phyloP scores from a whole-genome alignment of 208 protist species.

The Angomonas ambiguus region DNA sequence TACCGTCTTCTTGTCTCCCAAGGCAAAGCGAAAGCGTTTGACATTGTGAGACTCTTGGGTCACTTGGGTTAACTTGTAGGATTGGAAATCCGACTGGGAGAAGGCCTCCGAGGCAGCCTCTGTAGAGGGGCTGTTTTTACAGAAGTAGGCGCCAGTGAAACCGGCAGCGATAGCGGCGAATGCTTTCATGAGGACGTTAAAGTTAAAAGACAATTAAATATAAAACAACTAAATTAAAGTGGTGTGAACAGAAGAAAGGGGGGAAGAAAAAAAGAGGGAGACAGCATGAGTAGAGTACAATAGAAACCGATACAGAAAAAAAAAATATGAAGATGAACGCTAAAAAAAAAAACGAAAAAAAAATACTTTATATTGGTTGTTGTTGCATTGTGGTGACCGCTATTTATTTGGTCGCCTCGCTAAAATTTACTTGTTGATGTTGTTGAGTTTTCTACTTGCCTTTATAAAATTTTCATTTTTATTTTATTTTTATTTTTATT shows the following conservation, averaged over 20 bases:
- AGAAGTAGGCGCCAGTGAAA: slow-evolving; percentile 28
- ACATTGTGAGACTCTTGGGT: slow-evolving; percentile 50
- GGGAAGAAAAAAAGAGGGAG: background rate
- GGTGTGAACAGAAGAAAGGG: background rate
- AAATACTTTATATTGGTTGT: no score
- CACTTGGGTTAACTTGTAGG: slow-evolving; percentile 58
- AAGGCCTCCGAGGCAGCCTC: slow-evolving; percentile 35
- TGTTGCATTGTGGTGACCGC: no score
- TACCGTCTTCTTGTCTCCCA: slow-evolving; percentile 24
- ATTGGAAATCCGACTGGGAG: slow-evolving; percentile 52
- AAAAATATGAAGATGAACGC: no score
- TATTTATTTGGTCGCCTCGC: no score
- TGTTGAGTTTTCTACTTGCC: background rate
- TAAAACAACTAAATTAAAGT: slow-evolving; percentile 13
- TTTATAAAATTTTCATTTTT: background rate
- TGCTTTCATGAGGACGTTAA: slow-evolving; percentile 30
- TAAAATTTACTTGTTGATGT: no score
- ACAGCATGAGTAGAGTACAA: no score
- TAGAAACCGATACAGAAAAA: no score
- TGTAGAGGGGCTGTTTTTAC: slow-evolving; percentile 18
- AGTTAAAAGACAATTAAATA: slow-evolving; percentile 9
- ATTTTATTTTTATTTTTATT: background rate
- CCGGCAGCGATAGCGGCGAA: slow-evolving; percentile 28
- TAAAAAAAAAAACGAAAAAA: background rate
- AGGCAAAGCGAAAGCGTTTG: slow-evolving; percentile 65